Evolutionary conservation across 2,329 filamentous ascomycete genomes (phyloP).

Genomic region (Ceratocystis alfenasii): DNA sequence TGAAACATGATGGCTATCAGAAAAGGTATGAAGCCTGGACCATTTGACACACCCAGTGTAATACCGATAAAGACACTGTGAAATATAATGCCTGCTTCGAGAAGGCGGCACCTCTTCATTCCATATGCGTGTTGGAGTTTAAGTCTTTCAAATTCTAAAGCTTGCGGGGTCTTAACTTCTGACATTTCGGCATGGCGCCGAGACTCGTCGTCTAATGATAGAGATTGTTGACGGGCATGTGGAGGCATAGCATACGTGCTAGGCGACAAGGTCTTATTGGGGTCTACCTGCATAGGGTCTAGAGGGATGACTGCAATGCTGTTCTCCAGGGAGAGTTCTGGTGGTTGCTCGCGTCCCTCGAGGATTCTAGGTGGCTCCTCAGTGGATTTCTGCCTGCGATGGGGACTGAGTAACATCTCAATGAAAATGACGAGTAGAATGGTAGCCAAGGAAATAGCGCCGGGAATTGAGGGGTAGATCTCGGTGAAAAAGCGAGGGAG

Average conservation of each 20-base stretch:
- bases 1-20: slow-evolving; percentile 70
- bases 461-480: slow-evolving; percentile 65
- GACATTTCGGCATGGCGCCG: background rate
- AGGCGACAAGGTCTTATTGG: background rate
- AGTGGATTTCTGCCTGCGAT: slow-evolving; percentile 26
- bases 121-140: background rate
- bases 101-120: slow-evolving; percentile 53
- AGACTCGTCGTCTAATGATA: too few species aligned
- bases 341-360: background rate
- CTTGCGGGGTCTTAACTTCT: slow-evolving; percentile 36
- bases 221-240: too few species aligned
- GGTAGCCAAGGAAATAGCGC: slow-evolving; percentile 65
- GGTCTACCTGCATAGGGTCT: background rate
- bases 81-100: slow-evolving; percentile 61
- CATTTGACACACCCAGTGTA: slow-evolving; percentile 66
- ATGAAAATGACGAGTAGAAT: slow-evolving; percentile 69
- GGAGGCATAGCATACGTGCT: background rate
- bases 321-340: background rate
- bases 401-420: slow-evolving; percentile 54
- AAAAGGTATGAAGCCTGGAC: slow-evolving; percentile 65
- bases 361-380: background rate
- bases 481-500: slow-evolving; percentile 64
- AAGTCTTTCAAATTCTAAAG: slow-evolving; percentile 34
- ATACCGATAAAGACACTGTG: slow-evolving; percentile 76
- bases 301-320: background rate